phyloP scores from a whole-genome alignment of 2,329 filamentous ascomycete species.

The Venturia nashicola region DNA sequence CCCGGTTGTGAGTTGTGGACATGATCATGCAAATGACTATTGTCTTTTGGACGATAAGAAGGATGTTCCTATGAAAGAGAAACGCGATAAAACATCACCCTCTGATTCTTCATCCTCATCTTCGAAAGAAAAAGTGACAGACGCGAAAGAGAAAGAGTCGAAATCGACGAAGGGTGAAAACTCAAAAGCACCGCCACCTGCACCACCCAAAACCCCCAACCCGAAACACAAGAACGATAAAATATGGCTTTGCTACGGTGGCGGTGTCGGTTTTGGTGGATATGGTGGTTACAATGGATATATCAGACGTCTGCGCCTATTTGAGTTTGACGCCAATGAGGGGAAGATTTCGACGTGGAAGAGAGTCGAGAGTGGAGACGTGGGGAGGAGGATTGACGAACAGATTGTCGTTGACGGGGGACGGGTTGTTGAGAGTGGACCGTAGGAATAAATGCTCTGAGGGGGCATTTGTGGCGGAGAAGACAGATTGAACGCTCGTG shows the following conservation, averaged over 20 bases:
- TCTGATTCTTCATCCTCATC: too few species aligned
- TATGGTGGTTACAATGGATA: constrained; percentile 87
- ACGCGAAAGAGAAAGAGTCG: not conserved
- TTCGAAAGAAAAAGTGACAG: too few species aligned
- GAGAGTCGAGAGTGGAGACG: constrained; percentile 58
- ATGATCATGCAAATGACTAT: constrained; percentile 97
- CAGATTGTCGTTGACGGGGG: constrained; percentile 50
- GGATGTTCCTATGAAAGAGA: not conserved
- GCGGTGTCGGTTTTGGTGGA: constrained; percentile 82
- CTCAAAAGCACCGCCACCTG: not conserved
- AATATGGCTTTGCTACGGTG: constrained; percentile 97
- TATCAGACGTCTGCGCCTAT: constrained; percentile 72
- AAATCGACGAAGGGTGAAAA: not conserved
- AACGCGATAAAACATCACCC: not conserved
- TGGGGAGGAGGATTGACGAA: constrained; percentile 41
- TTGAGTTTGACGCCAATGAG: constrained; percentile 86
- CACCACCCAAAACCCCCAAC: not conserved
- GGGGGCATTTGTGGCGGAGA: too few species aligned
- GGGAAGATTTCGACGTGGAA: constrained; percentile 89
- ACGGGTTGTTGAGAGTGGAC: constrained; percentile 27
- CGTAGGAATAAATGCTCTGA: not conserved
- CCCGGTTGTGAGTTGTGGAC: constrained; percentile 78
- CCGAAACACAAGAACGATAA: constrained; percentile 29
- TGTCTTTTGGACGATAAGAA: constrained; percentile 54
- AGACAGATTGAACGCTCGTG: too few species aligned